These are phyloP conservation scores for Hypoxylon sp. DNA, from an alignment of 2,329 filamentous ascomycete species.

Conservation along the genomic window DNA sequence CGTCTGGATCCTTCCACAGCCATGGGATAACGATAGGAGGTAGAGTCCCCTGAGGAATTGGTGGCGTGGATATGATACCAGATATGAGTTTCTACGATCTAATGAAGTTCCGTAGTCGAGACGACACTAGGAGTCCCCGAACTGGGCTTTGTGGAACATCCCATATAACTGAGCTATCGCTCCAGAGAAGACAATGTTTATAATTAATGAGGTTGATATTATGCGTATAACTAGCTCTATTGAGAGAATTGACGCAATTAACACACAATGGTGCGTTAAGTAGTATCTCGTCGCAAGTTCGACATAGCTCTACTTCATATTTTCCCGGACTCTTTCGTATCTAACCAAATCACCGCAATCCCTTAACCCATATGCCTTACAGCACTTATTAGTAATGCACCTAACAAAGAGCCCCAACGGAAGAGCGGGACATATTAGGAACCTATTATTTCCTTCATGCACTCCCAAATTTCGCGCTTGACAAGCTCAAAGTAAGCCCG, in stretches of 20 bases:
- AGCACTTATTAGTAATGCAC: background rate
- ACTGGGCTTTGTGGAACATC: background rate
- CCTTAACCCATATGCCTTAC: background rate
- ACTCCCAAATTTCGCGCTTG: background rate
- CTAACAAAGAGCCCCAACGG: too few species aligned
- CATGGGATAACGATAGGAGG: background rate
- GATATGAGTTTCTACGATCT: slow-evolving; percentile 7
- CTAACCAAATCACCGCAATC: slow-evolving; percentile 2
- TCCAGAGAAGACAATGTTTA: background rate
- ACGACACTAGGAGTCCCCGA: background rate
- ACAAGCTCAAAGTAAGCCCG: slow-evolving; percentile 74
- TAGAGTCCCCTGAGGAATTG: background rate
- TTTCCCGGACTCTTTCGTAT: background rate
- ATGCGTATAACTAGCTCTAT: background rate
- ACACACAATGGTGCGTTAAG: slow-evolving; percentile 16
- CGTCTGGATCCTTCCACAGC: background rate
- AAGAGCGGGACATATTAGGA: background rate
- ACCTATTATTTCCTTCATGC: background rate
- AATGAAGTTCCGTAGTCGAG: background rate
- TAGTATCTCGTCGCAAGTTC: background rate
- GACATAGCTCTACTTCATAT: slow-evolving; percentile 4
- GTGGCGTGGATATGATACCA: slow-evolving; percentile 8
- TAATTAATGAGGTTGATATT: background rate
- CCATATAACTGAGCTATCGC: background rate
- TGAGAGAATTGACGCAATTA: background rate